Conservation (phyloP, 805 yeast species). For the Danielia oregonensis region DNA sequence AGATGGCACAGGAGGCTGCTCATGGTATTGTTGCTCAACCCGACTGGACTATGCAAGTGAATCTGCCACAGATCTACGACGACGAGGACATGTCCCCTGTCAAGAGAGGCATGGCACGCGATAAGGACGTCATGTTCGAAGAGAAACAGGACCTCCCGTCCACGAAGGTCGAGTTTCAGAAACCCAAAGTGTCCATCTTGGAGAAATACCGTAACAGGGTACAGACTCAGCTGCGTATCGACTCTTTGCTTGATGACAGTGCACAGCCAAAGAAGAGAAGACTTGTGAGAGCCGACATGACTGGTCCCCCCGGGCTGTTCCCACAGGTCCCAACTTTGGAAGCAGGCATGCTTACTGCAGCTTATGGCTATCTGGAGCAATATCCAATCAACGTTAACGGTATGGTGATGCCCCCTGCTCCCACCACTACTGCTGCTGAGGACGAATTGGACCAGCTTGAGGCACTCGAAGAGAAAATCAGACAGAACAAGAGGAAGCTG, state of each 20-base stretch:
- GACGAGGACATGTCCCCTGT: constrained; percentile 39
- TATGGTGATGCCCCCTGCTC: not conserved
- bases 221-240: constrained; percentile 27
- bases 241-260: constrained; percentile 17
- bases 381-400: constrained; percentile 5
- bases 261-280: constrained; percentile 27
- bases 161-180: constrained; percentile 38
- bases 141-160: constrained; percentile 7
- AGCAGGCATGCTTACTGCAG: constrained; percentile 3
- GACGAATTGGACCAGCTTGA: constrained; percentile 33
- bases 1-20: not conserved
- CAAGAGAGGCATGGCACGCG: constrained; percentile 32
- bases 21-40: not conserved
- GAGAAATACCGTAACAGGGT: constrained; percentile 38
- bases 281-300: constrained; percentile 29
- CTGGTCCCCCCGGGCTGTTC: too few relatives aligned
- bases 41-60: not conserved
- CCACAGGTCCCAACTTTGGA: constrained; percentile 1
- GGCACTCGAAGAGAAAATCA: constrained; percentile 35
- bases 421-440: too few relatives aligned
- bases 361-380: constrained; percentile 5
- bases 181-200: constrained; percentile 39
- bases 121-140: constrained; percentile 10
- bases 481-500: constrained; percentile 26
- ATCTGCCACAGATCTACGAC: constrained; percentile 9